These are phyloP conservation scores for Aegilops tauschii DNA, from an alignment of 176 grass and related monocot genomes.

Conservation along the genomic window DNA sequence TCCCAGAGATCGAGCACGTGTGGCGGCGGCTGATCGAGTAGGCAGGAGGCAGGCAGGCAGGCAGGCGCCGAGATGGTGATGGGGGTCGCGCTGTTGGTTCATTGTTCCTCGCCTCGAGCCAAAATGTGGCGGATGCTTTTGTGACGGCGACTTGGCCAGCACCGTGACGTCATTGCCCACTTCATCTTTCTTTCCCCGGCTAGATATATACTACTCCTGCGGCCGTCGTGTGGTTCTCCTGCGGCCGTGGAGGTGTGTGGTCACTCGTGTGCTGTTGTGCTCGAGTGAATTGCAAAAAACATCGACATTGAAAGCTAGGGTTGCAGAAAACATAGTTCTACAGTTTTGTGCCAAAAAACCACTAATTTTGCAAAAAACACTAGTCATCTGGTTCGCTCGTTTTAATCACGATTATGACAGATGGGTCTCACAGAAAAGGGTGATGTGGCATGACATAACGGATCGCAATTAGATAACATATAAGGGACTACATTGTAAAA, in stretches of 20 bases:
- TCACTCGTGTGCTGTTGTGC: not conserved
- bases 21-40: no score
- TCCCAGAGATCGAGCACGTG: not conserved
- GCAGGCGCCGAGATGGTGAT: not conserved
- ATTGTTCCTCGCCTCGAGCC: not conserved
- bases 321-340: no score
- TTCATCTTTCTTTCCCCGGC: not conserved
- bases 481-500: no score
- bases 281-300: not conserved
- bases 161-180: slow-evolving; percentile 23
- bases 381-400: no score
- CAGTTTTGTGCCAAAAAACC: no score
- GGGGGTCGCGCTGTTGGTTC: not conserved
- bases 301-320: no score
- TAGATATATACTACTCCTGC: not conserved
- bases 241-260: not conserved
- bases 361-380: no score
- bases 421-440: no score
- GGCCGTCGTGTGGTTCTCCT: not conserved
- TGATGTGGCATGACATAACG: no score
- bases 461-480: no score
- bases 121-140: not conserved
- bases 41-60: not conserved
- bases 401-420: no score
- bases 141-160: not conserved